Percentiles rank a stretch among this genome's conserved stretches.
Conservation (phyloP, 495 filamentous ascomycete species). For the Penicillium lagena region DNA sequence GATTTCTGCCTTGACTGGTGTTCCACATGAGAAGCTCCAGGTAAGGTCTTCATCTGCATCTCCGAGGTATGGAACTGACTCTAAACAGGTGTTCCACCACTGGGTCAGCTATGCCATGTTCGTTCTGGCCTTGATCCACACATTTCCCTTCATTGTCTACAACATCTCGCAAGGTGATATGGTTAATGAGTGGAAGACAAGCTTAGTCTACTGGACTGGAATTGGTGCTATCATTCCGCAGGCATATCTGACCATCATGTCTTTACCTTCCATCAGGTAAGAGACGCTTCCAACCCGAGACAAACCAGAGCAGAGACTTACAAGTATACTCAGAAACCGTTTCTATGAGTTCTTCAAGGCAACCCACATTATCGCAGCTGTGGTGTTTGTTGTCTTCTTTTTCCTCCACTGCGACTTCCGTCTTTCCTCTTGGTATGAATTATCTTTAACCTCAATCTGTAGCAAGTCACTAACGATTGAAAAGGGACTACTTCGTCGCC, state of each 20-base stretch:
- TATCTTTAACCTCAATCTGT: no score
- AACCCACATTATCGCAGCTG: constrained; percentile 43
- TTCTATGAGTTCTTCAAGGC: constrained; percentile 57
- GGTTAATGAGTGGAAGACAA: constrained; percentile 36
- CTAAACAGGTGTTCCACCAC: constrained; percentile 19
- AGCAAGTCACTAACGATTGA: not conserved
- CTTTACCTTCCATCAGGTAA: constrained; percentile 42
- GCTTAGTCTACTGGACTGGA: constrained; percentile 48
- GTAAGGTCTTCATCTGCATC: no score
- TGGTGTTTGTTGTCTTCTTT: constrained; percentile 50
- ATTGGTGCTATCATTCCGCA: constrained; percentile 49
- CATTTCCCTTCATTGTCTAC: constrained; percentile 52
- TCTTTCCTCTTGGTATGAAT: constrained; percentile 33
- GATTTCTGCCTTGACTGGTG: constrained; percentile 42
- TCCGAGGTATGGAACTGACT: no score
- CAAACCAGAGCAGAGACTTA: not conserved
- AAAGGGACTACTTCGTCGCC: constrained; percentile 48
- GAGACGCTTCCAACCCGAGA: not conserved
- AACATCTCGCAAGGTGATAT: constrained; percentile 44
- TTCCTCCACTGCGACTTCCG: constrained; percentile 54
- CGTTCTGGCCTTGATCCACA: constrained; percentile 45
- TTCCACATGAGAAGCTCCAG: constrained; percentile 47
- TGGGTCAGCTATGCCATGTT: constrained; percentile 45
- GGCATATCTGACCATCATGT: constrained; percentile 48
- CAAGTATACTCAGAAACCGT: constrained; percentile 31